Base-by-base conservation (phyloP, 352 stramenopile species). In the Globisporangium apiculatum region DNA sequence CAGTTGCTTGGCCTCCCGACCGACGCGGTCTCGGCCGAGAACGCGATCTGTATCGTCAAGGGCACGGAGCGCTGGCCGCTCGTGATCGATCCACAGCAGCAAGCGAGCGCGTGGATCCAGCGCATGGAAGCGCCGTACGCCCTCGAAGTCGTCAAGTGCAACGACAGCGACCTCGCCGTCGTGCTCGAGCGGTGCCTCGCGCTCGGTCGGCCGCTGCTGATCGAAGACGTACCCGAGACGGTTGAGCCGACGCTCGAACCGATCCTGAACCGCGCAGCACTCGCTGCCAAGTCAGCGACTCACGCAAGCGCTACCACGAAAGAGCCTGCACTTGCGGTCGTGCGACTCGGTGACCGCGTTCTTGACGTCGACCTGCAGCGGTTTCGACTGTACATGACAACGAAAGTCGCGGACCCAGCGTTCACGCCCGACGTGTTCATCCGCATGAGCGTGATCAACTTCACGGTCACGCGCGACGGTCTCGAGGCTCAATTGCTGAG, bases 41-140 rank as follows among this genome's bases (percentile, higher is more conserved):
- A 97, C 56, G 93, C 73, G 0, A 75, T 98, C 48, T 97, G 91
- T 57, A 72, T 97, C 37, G 82, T 91, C 52, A 79, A 87, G 38
- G 68, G 70, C n/a, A 89, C 69, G 18, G 84, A 87, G n/a, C 79
- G 89, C 10, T 98, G 91, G 91, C 78, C 92, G 15, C 72, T 98
- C 14, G 84, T 98, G 68, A 97, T 98, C 59, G 93, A 98, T 59
- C 92, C 93, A 2, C 92, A 98, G 64, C 86, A 94, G 14, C 92
- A 98, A 71, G 92, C 89, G 2, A 96, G 86, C 46, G 77, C 89
- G 43, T 98, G 92, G 92, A 86, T 98, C 15, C 89, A 94, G 41
- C 89, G 87, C 4, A 71, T 97, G 47, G 92, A 98, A 58, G 49
- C 64, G 2, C 45, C 24, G 7, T 70, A 87, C 53, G 57, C 69